phyloP scores from a whole-genome alignment of 805 yeast genomes.

The Naumovozyma baii region DNA sequence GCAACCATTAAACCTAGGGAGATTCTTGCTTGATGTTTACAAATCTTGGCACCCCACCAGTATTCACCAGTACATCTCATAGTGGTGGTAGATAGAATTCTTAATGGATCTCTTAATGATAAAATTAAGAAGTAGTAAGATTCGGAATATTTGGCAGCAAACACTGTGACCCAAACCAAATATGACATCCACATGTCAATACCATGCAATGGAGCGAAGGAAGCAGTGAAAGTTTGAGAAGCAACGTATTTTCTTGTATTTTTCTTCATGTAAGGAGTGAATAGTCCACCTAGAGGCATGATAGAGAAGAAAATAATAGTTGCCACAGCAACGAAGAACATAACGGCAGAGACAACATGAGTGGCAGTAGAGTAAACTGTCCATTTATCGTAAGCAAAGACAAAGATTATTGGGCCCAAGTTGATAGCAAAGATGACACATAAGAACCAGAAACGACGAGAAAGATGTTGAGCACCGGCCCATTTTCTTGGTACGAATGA shows the following conservation, averaged over 20 bases:
- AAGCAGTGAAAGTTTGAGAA: constrained; percentile 92
- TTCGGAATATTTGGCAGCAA: constrained; percentile 80
- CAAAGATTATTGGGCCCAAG: constrained; percentile 78
- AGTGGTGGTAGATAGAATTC: constrained; percentile 70
- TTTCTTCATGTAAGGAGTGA: constrained; percentile 84
- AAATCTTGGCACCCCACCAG: constrained; percentile 68
- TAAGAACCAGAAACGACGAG: constrained; percentile 77
- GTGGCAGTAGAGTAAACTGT: constrained; percentile 62
- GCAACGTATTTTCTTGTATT: constrained; percentile 82
- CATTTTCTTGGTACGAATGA: constrained; percentile 92
- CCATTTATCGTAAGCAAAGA: constrained; percentile 71
- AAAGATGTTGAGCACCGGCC: constrained; percentile 98
- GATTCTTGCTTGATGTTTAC: constrained; percentile 80
- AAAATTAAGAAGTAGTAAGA: constrained; percentile 87
- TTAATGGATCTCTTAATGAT: constrained; percentile 88
- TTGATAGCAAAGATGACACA: constrained; percentile 56
- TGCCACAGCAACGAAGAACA: constrained; percentile 78
- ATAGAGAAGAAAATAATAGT: constrained; percentile 80
- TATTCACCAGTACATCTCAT: constrained; percentile 95
- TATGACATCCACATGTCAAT: constrained; percentile 95
- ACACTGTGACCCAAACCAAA: constrained; percentile 80
- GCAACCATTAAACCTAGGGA: constrained; percentile 87
- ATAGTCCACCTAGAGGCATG: constrained; percentile 95
- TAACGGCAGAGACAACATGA: constrained; percentile 69
- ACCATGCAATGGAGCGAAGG: constrained; percentile 70